phyloP scores from a whole-genome alignment of 257 asterid genomes.

The Solanum chilense region DNA sequence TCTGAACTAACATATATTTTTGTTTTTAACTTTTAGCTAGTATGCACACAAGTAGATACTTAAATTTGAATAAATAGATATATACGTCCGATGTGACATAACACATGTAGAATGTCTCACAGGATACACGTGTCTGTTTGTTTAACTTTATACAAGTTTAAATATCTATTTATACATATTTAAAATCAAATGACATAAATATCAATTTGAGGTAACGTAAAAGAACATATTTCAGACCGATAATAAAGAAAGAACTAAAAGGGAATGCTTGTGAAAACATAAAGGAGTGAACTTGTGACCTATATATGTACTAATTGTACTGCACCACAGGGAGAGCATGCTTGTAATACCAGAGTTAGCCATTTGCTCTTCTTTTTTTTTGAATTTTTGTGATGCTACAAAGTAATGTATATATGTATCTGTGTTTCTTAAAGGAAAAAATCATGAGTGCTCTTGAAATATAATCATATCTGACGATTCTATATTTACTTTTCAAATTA shows the following conservation, averaged over 20 bases:
- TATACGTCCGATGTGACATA: fast-evolving
- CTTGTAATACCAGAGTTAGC: background rate
- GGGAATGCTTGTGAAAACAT: background rate
- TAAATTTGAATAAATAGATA: background rate
- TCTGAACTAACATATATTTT: too few species aligned
- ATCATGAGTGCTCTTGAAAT: background rate
- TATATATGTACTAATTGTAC: background rate
- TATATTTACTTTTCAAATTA: too few species aligned
- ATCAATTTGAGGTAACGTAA: too few species aligned
- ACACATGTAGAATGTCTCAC: background rate
- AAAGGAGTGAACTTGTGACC: background rate
- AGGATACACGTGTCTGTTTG: too few species aligned
- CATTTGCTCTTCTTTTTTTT: background rate
- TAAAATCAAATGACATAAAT: background rate
- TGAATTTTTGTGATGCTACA: background rate
- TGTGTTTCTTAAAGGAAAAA: background rate
- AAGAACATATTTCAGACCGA: too few species aligned
- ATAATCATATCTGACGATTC: too few species aligned
- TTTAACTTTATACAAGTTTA: too few species aligned
- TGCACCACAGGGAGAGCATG: background rate
- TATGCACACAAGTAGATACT: background rate
- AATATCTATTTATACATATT: too few species aligned
- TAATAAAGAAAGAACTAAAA: background rate
- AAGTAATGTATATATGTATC: too few species aligned
- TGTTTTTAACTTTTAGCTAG: background rate